Evolutionary conservation across 768 basidiomycete genomes (phyloP).

Genomic region (Psilocybe cubensis): DNA sequence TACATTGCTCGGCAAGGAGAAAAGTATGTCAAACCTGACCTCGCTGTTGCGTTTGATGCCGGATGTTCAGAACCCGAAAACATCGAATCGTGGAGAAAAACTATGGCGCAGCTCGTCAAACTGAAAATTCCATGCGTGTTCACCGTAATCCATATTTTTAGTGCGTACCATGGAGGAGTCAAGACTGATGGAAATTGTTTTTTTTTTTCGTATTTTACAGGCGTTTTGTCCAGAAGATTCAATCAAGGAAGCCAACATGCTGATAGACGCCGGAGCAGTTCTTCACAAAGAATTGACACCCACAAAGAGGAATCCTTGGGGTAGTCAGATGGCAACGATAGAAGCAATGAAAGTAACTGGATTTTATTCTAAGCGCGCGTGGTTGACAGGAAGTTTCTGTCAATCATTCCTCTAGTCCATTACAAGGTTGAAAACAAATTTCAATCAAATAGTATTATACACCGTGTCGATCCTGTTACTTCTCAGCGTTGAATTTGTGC

Average conservation of each 20-base stretch:
- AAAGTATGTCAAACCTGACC: conserved; percentile 30
- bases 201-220: conserved; percentile 15
- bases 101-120: conserved; percentile 27
- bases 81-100: conserved; percentile 25
- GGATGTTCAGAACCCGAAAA: conserved; percentile 29
- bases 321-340: conserved; percentile 29
- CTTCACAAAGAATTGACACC: conserved; percentile 29
- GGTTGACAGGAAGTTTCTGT: conserved; percentile 38
- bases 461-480: no score
- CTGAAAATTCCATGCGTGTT: conserved; percentile 33
- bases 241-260: conserved; percentile 25
- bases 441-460: no score
- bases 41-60: conserved; percentile 41
- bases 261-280: conserved; percentile 23
- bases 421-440: no score
- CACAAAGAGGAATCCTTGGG: conserved; percentile 33
- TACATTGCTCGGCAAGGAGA: conserved; percentile 18
- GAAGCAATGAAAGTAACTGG: conserved; percentile 35
- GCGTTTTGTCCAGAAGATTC: conserved; percentile 36
- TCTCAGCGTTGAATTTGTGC: no score
- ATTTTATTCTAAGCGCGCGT: conserved; percentile 37
- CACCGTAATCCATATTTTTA: conserved; percentile 33
- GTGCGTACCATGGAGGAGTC: no score
- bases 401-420: not conserved
- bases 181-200: not conserved